phyloP scores from a whole-genome alignment of 176 grass and related monocot genomes.

The Alopecurus myosuroides region DNA sequence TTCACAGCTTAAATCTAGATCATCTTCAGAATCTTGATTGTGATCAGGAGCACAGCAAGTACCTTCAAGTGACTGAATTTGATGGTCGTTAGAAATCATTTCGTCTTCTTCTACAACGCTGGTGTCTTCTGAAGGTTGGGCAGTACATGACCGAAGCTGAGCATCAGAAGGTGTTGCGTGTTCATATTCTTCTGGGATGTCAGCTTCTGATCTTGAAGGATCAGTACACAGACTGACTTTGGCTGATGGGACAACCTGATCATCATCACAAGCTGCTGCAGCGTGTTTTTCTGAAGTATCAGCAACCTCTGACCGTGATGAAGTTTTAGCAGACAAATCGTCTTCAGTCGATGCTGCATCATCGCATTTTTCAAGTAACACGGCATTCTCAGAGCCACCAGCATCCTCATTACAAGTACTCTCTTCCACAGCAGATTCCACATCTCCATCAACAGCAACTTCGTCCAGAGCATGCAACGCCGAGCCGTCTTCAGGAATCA shows the following conservation, averaged over 20 bases:
- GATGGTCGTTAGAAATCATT: background rate
- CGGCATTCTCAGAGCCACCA: constrained; percentile 2
- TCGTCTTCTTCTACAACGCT: constrained; percentile 18
- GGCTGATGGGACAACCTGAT: constrained; percentile 19
- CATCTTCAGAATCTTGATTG: constrained; percentile 18
- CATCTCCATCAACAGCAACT: background rate
- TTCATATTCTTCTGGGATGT: constrained; percentile 19
- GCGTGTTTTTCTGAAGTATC: constrained; percentile 13
- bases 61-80: constrained; percentile 31
- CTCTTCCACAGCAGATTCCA: background rate
- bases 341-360: background rate
- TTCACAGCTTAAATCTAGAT: constrained; percentile 29
- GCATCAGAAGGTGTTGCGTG: background rate
- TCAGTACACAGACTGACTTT: too few species aligned
- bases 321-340: too few species aligned
- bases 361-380: background rate
- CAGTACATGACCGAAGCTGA: background rate
- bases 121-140: background rate
- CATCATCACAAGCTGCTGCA: background rate
- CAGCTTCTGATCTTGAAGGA: too few species aligned
- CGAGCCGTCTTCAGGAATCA: constrained; percentile 24
- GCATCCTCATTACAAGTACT: background rate
- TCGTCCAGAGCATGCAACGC: background rate
- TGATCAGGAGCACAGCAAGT: constrained; percentile 22
- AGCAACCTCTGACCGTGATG: constrained; percentile 12